Base-by-base conservation (phyloP, 2,329 filamentous ascomycete species). In the Trichoderma koningii region DNA sequence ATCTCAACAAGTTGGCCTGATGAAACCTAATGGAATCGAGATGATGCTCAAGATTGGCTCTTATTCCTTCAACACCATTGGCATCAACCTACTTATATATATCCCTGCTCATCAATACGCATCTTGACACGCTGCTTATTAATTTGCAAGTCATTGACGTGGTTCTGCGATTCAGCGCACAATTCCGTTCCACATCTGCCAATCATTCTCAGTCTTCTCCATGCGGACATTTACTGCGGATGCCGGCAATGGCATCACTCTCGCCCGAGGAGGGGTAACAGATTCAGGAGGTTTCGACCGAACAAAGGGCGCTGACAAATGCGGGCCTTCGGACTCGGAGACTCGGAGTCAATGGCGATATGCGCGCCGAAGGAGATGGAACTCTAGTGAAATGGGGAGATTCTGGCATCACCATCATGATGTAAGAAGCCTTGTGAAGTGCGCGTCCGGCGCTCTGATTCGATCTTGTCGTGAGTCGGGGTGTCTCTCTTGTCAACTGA, bases 281-380 rank as follows among this genome's bases (percentile, higher is more conserved):
- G 14, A 38, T 38, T 12, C 3, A 56, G 19, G n/a, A 34, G 15
- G 9, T 34, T 23, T 19, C 17, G 28, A 17, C 7, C 4, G 28
- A 6, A 30, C n/a, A 17, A 9, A 28, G 9, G 5, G 6, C 34
- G 60, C 50, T 63, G 60, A 63, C 60, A 63, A 63, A 63, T 63
- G 50, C 41, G 12, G n/a, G 12, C 7, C 28, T 14, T 55, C 9
- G 41, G 14, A 2, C 30, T 53, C 50, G 28, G 60, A 10, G 9
- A 3, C 30, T 53, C 50, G 28, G 60, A 10, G 9, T n/a, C 28
- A n/a, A 47, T 55, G 7, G 41, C 26, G 26, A 47, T 63, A 63
- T 47, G 30, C 15, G 41, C 17, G 19, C 38, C 38, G 48, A 38
- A 34, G 15, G 34, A 52, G 44, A n/a, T 14, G 34, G 3, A 38